phyloP scores from a whole-genome alignment of 768 basidiomycete genomes.

The Pulveroboletus sp. region DNA sequence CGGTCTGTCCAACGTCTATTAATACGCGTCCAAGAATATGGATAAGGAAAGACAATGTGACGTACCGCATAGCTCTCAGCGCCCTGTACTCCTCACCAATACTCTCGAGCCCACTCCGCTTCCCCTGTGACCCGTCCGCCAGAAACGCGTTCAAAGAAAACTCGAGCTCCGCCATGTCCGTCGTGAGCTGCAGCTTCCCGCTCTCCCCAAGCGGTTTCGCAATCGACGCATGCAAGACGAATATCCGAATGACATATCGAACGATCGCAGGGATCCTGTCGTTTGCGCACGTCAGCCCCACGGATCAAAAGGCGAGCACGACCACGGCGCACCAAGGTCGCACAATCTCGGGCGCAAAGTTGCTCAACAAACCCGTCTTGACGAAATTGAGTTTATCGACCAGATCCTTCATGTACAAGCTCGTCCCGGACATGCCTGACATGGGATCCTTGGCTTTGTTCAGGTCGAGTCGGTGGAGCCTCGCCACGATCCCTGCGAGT shows the following conservation, averaged over 20 bases:
- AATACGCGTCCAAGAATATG: neutral
- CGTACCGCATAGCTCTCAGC: conserved; percentile 83
- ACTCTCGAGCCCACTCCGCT: conserved; percentile 64
- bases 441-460: conserved; percentile 66
- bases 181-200: conserved; percentile 91
- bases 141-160: conserved; percentile 85
- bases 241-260: conserved; percentile 77
- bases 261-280: conserved; percentile 64
- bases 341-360: conserved; percentile 71
- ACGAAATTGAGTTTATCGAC: conserved; percentile 80
- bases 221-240: conserved; percentile 93
- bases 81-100: conserved; percentile 87
- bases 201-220: conserved; percentile 87
- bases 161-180: conserved; percentile 96
- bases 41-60: conserved; percentile 7
- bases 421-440: conserved; percentile 50
- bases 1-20: conserved; percentile 52
- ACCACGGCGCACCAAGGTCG: conserved; percentile 59
- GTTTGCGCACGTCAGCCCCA: conserved; percentile 1
- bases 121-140: conserved; percentile 52
- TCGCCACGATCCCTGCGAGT: conserved; percentile 70
- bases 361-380: conserved; percentile 72
- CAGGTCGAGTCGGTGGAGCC: conserved; percentile 85
- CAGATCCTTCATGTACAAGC: conserved; percentile 84
- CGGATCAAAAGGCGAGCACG: neutral